These are phyloP conservation scores for Ogataea polymorpha DNA, from an alignment of 805 yeast species.

Conservation along the genomic window DNA sequence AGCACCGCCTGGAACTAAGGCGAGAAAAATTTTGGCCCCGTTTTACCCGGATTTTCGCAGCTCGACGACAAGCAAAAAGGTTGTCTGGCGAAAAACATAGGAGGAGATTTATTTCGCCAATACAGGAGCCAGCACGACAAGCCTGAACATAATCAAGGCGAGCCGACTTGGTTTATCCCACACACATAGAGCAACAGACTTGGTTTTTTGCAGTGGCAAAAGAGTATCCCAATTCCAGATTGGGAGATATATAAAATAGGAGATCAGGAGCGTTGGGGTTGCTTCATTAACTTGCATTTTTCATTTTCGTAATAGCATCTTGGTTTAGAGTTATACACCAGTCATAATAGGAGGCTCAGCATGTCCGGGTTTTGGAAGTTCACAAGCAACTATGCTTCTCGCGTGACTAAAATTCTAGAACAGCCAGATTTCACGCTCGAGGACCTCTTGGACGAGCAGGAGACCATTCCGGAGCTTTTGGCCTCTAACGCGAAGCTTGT, in stretches of 20 bases:
- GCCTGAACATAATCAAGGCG: slow-evolving; percentile 13
- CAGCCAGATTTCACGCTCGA: slow-evolving; percentile 45
- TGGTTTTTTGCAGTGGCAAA: slow-evolving; percentile 1
- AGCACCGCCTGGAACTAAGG: slow-evolving; percentile 6
- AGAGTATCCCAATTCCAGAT: not conserved
- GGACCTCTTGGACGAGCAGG: slow-evolving; percentile 71
- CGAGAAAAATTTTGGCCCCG: slow-evolving; percentile 1
- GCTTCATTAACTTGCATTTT: slow-evolving; percentile 6
- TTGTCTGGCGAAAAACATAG: slow-evolving; percentile 13
- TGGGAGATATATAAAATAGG: not conserved
- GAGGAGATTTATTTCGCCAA: slow-evolving; percentile 12
- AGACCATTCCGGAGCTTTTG: slow-evolving; percentile 66
- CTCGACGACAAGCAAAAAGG: slow-evolving; percentile 13
- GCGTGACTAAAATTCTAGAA: slow-evolving; percentile 52
- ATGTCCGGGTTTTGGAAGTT: slow-evolving; percentile 40
- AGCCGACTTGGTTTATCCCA: slow-evolving; percentile 7
- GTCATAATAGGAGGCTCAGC: slow-evolving; percentile 1
- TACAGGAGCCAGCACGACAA: slow-evolving; percentile 8
- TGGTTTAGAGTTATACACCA: slow-evolving; percentile 3
- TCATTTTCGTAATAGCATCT: slow-evolving; percentile 7
- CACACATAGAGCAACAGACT: not conserved
- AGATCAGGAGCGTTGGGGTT: slow-evolving; percentile 3
- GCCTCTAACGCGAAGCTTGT: slow-evolving; percentile 72
- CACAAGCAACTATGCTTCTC: slow-evolving; percentile 54
- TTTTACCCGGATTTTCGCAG: slow-evolving; percentile 12